Conservation (phyloP, 140 eudicot genomes). For the Ambrosia hybrid region DNA sequence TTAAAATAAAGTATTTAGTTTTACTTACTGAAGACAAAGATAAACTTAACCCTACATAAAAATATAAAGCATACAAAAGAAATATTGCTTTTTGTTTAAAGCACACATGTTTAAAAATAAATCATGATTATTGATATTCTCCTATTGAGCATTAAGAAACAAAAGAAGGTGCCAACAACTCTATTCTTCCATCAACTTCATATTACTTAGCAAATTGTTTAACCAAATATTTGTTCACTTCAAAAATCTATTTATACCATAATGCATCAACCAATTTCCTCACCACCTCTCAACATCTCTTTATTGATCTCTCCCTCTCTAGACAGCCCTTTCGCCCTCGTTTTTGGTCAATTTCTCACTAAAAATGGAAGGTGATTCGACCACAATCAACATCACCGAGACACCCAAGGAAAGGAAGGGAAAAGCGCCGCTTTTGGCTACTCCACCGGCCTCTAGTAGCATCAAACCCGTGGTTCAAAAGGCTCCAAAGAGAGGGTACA, state of each 20-base stretch:
- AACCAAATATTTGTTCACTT: slow-evolving; percentile 20
- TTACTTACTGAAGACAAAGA: no score
- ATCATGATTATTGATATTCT: slow-evolving; percentile 7
- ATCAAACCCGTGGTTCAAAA: slow-evolving; percentile 24
- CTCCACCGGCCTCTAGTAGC: slow-evolving; percentile 32
- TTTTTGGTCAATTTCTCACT: slow-evolving; percentile 12
- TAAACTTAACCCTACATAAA: no score
- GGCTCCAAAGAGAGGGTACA: slow-evolving; percentile 38
- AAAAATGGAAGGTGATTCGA: slow-evolving; percentile 47
- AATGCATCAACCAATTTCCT: slow-evolving; percentile 14
- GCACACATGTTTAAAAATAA: background rate
- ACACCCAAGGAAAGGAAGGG: slow-evolving; percentile 66
- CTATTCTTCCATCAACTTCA: slow-evolving; percentile 39
- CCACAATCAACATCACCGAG: slow-evolving; percentile 40
- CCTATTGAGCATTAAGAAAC: slow-evolving; percentile 2
- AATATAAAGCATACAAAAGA: no score
- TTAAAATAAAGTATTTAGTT: no score
- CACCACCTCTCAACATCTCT: background rate
- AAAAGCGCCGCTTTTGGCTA: slow-evolving; percentile 58
- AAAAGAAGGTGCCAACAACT: slow-evolving; percentile 25
- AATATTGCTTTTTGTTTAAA: background rate
- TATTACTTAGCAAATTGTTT: slow-evolving; percentile 18
- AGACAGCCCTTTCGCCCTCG: background rate
- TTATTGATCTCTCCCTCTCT: slow-evolving; percentile 21
- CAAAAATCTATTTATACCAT: slow-evolving; percentile 24